Conservation (phyloP, 495 filamentous ascomycete species). For the Penicillium antarcticum region DNA sequence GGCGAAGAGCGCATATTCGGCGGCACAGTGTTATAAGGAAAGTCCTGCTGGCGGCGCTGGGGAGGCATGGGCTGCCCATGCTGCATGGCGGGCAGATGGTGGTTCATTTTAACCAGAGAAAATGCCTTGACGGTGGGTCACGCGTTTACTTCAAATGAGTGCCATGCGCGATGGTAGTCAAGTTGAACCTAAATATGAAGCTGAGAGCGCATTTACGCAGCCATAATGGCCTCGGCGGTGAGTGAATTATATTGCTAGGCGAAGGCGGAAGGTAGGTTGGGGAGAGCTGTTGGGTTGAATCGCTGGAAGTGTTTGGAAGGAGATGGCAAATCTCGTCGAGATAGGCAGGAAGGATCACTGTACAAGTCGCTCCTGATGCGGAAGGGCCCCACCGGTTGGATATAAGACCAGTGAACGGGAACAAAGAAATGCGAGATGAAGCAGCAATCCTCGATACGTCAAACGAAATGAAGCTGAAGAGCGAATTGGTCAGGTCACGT, state of each 20-base stretch:
- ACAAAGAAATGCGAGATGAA: not conserved
- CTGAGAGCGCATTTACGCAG: slow-evolving; percentile 29
- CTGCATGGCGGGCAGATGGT: slow-evolving; percentile 50
- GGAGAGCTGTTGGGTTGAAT: slow-evolving; percentile 1
- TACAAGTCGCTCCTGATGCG: not conserved
- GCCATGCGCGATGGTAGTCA: slow-evolving; percentile 37
- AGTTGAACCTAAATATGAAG: slow-evolving; percentile 20
- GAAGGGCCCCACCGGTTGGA: not conserved
- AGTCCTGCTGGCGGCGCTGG: slow-evolving; percentile 48
- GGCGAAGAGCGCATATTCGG: slow-evolving; percentile 45
- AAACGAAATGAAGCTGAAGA: slow-evolving; percentile 8
- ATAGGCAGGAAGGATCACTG: not conserved
- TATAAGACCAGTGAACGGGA: not conserved
- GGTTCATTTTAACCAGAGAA: slow-evolving; percentile 50
- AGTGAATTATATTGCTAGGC: not conserved
- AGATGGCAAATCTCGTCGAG: not conserved
- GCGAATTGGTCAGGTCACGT: slow-evolving; percentile 8
- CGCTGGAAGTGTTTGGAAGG: slow-evolving; percentile 6
- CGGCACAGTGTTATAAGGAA: slow-evolving; percentile 42
- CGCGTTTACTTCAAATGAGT: slow-evolving; percentile 42
- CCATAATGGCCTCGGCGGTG: slow-evolving; percentile 29
- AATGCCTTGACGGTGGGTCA: slow-evolving; percentile 40
- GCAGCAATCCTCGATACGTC: slow-evolving; percentile 1
- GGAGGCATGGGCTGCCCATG: slow-evolving; percentile 54
- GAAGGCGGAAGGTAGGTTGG: not conserved